phyloP scores from a whole-genome alignment of 805 yeast genomes.

The Monosporozyma yasuniensis region DNA sequence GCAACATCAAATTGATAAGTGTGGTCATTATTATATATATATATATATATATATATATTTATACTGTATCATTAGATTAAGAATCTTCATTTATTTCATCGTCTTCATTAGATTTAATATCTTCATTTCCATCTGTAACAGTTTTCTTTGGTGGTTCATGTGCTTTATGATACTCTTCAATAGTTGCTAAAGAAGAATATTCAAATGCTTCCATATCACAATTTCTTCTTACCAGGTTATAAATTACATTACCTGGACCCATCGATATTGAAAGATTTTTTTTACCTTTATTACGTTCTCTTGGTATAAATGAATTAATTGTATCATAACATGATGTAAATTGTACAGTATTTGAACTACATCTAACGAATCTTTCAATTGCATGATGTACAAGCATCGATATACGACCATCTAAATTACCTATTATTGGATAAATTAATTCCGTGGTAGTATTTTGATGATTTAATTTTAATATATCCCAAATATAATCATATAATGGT shows the following conservation, averaged over 20 bases:
- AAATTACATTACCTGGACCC: slow-evolving; percentile 29
- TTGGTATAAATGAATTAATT: slow-evolving; percentile 9
- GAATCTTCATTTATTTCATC: neutral
- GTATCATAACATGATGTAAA: slow-evolving; percentile 28
- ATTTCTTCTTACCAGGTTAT: slow-evolving; percentile 23
- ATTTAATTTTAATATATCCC: slow-evolving; percentile 25
- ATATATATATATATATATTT: too few relatives aligned
- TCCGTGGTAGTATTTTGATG: slow-evolving; percentile 18
- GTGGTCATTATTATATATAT: neutral
- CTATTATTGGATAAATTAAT: slow-evolving; percentile 24
- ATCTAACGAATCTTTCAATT: slow-evolving; percentile 26
- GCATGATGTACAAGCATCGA: slow-evolving; percentile 24
- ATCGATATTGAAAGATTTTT: slow-evolving; percentile 15
- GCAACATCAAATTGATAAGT: neutral
- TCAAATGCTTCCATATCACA: slow-evolving; percentile 16
- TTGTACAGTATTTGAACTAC: slow-evolving; percentile 28
- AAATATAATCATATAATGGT: slow-evolving; percentile 28
- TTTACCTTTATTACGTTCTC: slow-evolving; percentile 4
- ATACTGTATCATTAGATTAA: neutral
- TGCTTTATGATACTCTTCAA: slow-evolving; percentile 15
- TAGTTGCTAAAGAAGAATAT: slow-evolving; percentile 21
- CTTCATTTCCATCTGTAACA: neutral
- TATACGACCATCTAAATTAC: slow-evolving; percentile 25
- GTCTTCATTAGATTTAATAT: neutral
- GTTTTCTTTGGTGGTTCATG: neutral